Base-by-base conservation (phyloP, 352 stramenopile genomes). In the Phytopythium boreale region DNA sequence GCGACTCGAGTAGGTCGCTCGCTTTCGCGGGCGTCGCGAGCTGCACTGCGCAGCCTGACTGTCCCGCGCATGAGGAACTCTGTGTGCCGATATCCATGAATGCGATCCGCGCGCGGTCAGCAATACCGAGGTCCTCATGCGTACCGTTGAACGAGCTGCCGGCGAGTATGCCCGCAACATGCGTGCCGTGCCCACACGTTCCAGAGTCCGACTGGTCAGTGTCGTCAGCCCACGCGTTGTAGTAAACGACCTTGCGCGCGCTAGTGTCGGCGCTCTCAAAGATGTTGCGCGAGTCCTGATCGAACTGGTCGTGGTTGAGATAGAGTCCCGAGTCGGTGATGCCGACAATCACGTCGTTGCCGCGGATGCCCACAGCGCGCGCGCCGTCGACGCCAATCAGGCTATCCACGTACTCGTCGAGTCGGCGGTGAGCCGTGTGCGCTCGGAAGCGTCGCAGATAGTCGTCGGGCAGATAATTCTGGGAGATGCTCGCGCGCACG, bases 1-100 rank as follows among this genome's bases (percentile, higher is more conserved):
- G 86, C 47, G 75, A 82, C 53, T 84, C 51, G n/a, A 95, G 49
- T 44, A 92, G 49, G 51, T 88, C 82, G 1, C 64, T 69, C 5
- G 84, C 83, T 22, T 92, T 82, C 12, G 76, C 75, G 26, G 86
- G 86, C 4, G 84, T 92, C 19, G 77, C 70, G 4, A 94, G 72
- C 11, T 67, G 68, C 10, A 94, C 86, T 19, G 71, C 57, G 46
- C 86, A 94, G 26, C 75, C 72, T 0, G 73, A 47, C 34, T 80
- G 46, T 12, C 81, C 83, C 10, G 78, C 71, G 36, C 86, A 94
- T 6, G 61, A 55, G 4, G 71, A 22, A 37, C 65, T 73, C 67
- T 92, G 86, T 11, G 67, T 76, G 22, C 86, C 86, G 63, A 97
- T 93, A 59, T 97, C 90, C 80, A 97, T 96, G 64, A 97, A 96